A percentile compares a stretch with the other conserved stretches of the same genome.
Evolutionary conservation across 2,329 filamentous ascomycete species (phyloP).

Genomic region (Alternaria tenuissima): DNA sequence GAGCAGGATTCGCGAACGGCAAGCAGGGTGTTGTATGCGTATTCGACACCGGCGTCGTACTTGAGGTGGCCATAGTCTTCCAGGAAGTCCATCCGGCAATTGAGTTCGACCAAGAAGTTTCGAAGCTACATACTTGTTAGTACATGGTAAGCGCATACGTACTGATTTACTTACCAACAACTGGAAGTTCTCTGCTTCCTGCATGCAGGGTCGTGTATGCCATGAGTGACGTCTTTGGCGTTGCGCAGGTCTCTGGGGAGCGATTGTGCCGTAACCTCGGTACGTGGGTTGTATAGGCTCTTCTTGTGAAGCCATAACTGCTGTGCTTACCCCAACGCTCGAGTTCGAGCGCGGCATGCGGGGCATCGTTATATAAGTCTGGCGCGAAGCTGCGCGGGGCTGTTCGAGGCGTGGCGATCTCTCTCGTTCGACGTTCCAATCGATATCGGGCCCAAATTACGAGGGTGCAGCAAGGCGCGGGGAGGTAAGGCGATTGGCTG

Average conservation of each 20-base stretch:
- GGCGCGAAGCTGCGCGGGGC: constrained; percentile 27
- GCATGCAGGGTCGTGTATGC: constrained; percentile 55
- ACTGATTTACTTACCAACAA: constrained; percentile 43
- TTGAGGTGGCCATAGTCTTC: constrained; percentile 86
- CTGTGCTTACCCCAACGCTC: constrained; percentile 37
- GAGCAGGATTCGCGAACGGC: constrained; percentile 88
- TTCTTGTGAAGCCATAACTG: constrained; percentile 52
- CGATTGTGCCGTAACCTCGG: constrained; percentile 50
- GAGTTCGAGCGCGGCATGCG: constrained; percentile 35
- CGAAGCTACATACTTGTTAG: constrained; percentile 66
- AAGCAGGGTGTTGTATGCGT: constrained; percentile 85
- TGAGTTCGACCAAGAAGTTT: constrained; percentile 83
- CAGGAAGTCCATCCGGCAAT: constrained; percentile 84
- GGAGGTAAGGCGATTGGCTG: constrained; percentile 26
- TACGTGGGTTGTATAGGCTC: constrained; percentile 50
- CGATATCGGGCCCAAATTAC: constrained; percentile 16
- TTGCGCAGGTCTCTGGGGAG: constrained; percentile 25
- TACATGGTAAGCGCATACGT: not conserved
- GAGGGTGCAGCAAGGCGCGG: constrained; percentile 20
- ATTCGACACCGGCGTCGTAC: constrained; percentile 82
- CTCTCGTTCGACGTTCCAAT: constrained; percentile 12
- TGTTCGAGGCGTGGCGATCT: constrained; percentile 32
- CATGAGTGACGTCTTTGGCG: constrained; percentile 58
- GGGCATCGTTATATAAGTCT: constrained; percentile 31
- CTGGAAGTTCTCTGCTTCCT: constrained; percentile 59